Conservation (phyloP, 345 rosid genomes). For the Aquilaria malaccensis region DNA sequence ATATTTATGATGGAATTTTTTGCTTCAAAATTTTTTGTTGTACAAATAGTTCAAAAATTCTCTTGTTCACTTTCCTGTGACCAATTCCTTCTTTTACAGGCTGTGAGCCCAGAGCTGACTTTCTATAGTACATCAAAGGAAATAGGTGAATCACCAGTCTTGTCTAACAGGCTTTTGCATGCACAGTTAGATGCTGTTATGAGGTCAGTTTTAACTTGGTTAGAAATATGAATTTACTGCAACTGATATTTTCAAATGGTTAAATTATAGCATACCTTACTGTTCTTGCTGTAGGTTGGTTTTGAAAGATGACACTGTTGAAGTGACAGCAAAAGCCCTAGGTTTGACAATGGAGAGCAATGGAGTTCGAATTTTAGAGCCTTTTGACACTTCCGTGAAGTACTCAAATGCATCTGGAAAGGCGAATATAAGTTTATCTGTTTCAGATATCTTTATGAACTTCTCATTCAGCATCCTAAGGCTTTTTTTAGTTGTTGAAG, state of each 20-base stretch:
- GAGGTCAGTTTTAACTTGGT: constrained; percentile 35
- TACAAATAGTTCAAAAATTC: too few species aligned
- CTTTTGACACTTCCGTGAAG: constrained; percentile 71
- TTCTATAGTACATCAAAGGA: constrained; percentile 78
- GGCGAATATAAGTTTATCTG: constrained; percentile 64
- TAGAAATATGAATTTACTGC: not conserved
- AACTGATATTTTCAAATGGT: too few species aligned
- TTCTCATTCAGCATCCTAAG: constrained; percentile 92
- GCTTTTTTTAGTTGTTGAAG: constrained; percentile 89
- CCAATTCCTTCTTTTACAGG: constrained; percentile 42
- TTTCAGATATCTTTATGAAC: constrained; percentile 89
- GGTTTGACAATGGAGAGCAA: constrained; percentile 96
- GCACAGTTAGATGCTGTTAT: constrained; percentile 80
- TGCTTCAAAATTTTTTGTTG: too few species aligned
- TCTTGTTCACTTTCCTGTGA: constrained; percentile 2
- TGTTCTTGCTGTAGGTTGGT: constrained; percentile 50
- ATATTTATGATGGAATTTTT: too few species aligned
- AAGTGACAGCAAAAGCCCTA: constrained; percentile 70
- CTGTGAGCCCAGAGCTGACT: constrained; percentile 91
- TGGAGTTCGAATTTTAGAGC: constrained; percentile 92
- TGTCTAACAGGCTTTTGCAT: constrained; percentile 86
- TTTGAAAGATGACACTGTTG: constrained; percentile 64
- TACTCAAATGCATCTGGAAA: constrained; percentile 91
- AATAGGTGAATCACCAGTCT: constrained; percentile 48
- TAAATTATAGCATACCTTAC: not conserved